Evolutionary conservation across 2,329 filamentous ascomycete species (phyloP).

Genomic region (Madurella fahalii): DNA sequence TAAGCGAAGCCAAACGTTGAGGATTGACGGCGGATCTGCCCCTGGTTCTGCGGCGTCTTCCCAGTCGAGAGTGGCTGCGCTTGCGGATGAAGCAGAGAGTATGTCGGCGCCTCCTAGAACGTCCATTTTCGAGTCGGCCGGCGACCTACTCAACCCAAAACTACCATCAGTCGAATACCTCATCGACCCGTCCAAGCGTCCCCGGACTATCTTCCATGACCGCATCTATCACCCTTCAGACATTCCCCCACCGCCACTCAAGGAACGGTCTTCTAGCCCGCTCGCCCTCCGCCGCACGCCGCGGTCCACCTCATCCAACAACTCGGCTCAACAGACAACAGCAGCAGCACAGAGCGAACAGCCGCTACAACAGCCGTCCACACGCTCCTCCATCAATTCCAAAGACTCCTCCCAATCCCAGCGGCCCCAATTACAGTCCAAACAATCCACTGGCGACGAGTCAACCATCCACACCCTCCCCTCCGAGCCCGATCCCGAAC

Average conservation of each 20-base stretch:
- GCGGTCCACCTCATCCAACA: constrained; percentile 24
- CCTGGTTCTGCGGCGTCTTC: constrained; percentile 32
- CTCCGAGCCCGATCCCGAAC: constrained; percentile 31
- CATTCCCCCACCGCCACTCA: constrained; percentile 75
- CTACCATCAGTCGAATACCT: constrained; percentile 78
- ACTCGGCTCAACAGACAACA: not conserved
- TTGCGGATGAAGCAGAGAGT: constrained; percentile 40
- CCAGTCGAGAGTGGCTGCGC: constrained; percentile 42
- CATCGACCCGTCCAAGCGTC: constrained; percentile 73
- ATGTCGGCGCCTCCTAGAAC: constrained; percentile 77
- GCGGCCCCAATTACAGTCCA: constrained; percentile 3
- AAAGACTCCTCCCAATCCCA: constrained; percentile 31
- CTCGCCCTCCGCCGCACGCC: constrained; percentile 34
- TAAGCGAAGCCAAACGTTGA: constrained; percentile 71
- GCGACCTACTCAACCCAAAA: constrained; percentile 86
- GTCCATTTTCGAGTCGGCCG: constrained; percentile 91
- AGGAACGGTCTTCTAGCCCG: constrained; percentile 43
- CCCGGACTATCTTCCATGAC: constrained; percentile 93
- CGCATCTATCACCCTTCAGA: constrained; percentile 90
- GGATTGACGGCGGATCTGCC: constrained; percentile 37
- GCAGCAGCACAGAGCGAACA: constrained; percentile 26
- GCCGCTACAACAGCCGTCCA: constrained; percentile 30
- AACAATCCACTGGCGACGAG: not conserved
- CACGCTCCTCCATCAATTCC: constrained; percentile 33
- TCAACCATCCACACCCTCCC: constrained; percentile 41